Evolutionary conservation across 2,329 filamentous ascomycete genomes (phyloP).

Genomic region (Colletotrichum orbiculare): DNA sequence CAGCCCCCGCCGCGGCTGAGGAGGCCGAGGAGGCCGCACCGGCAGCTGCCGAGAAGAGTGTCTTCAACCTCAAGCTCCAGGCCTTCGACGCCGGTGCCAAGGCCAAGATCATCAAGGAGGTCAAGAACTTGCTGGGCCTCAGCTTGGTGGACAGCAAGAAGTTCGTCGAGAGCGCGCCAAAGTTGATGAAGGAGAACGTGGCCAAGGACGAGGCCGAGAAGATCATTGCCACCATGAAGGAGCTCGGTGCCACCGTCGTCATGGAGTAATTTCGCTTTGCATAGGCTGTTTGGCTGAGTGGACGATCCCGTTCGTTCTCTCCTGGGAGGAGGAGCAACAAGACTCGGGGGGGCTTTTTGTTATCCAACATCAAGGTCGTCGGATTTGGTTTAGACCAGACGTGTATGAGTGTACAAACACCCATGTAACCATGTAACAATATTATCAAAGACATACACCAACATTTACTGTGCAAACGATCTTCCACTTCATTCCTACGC

Average conservation of each 20-base stretch:
- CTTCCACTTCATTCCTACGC: neutral
- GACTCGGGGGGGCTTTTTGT: slow-evolving; percentile 21
- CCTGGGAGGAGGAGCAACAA: slow-evolving; percentile 13
- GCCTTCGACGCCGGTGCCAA: slow-evolving; percentile 90
- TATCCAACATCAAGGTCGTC: slow-evolving; percentile 34
- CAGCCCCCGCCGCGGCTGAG: slow-evolving; percentile 71
- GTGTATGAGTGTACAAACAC: slow-evolving; percentile 44
- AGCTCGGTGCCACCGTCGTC: slow-evolving; percentile 84
- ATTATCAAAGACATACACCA: slow-evolving; percentile 40
- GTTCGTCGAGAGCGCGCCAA: slow-evolving; percentile 98
- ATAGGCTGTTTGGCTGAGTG: slow-evolving; percentile 14
- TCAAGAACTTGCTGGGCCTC: slow-evolving; percentile 94
- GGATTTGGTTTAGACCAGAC: slow-evolving; percentile 32
- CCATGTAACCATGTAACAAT: slow-evolving; percentile 50
- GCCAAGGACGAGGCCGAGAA: slow-evolving; percentile 99
- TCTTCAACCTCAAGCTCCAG: slow-evolving; percentile 96
- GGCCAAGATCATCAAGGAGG: slow-evolving; percentile 99
- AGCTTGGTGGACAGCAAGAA: slow-evolving; percentile 99
- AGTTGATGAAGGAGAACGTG: slow-evolving; percentile 98
- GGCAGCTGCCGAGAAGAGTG: slow-evolving; percentile 91
- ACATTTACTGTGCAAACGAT: slow-evolving; percentile 8
- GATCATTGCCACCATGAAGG: slow-evolving; percentile 96
- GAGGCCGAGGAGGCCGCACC: slow-evolving; percentile 91
- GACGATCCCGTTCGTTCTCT: slow-evolving; percentile 13
- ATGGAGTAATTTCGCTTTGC: slow-evolving; percentile 77